Evolutionary conservation across 768 basidiomycete species (phyloP), one percentile per base, ranked within the genome.

Genomic region (Boletus rubescentipes): DNA sequence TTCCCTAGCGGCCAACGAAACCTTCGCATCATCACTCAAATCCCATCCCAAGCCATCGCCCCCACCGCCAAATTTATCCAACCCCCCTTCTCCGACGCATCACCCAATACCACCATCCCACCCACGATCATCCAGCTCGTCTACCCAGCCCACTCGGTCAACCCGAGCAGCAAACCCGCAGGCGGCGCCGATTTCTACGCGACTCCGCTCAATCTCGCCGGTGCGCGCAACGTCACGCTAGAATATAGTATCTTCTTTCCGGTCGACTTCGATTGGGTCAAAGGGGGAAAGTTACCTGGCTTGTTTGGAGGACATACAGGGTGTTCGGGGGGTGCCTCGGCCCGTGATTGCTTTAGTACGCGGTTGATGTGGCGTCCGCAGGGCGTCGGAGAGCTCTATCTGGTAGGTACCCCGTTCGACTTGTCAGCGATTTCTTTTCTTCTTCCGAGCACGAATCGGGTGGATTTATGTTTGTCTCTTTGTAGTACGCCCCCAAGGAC

Each of bases 261-360:
- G 0, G 55, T 49, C 0, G 79, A 83, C 55, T 95, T 92, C 58
- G 77, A 86, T 48, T 95, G 84, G 77, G 90, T 91, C 16, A 75
- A 80, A 49, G 93, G 81, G 5, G 93, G 93, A 8, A 95, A 97
- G 70, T 67, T 95, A 6, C 91, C 93, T 0, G 93, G 93, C 1
- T 57, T 93, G 5, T 91, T 85, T 61, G 87, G 87, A 0, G 88
- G 88, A 0, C 83, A 79, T 58, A 73, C 65, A 4, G 78, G 71
- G 8, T 91, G 89, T 65, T 89, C 88, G 18, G 90, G 90, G 6
- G 90, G 90, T 1, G 74, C 83, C 59, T 76, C 77, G n/a, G 92
- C 90, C 8, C 58, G 74, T 34, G 75, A 79, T 40, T 95, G 93
- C 62, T 95, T 91, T 65, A 91, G 88, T 64, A 93, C 91, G 7